These are phyloP conservation scores for Paramecium tetraurelia DNA, from an alignment of 73 alveolate species.

Conservation along the genomic window DNA sequence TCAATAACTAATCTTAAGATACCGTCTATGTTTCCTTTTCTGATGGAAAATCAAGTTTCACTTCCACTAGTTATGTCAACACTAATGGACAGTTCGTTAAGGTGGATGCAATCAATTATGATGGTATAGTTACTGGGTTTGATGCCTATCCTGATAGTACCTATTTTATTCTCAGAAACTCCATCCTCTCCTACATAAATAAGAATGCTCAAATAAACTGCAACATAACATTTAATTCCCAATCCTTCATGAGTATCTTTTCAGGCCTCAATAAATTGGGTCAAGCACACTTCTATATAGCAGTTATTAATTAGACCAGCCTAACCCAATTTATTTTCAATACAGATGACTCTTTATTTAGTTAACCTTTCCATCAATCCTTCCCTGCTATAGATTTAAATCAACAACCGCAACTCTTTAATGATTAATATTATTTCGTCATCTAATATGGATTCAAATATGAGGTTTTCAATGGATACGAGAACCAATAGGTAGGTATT, in stretches of 20 bases:
- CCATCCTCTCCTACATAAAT: background rate
- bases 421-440: background rate
- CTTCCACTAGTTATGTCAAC: background rate
- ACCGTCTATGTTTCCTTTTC: background rate
- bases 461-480: background rate
- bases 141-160: background rate
- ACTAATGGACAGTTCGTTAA: background rate
- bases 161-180: background rate
- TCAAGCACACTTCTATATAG: background rate
- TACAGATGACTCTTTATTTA: background rate
- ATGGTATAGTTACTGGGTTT: background rate
- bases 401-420: background rate
- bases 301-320: background rate
- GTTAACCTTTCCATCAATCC: background rate
- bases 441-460: background rate
- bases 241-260: background rate
- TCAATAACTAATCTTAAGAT: background rate
- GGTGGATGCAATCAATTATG: background rate
- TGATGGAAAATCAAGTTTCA: background rate
- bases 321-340: background rate
- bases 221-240: background rate
- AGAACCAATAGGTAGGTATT: background rate
- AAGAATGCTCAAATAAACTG: background rate
- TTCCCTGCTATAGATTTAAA: background rate
- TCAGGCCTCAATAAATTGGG: background rate